Evolutionary conservation across 495 filamentous ascomycete genomes (phyloP).

Genomic region (Daldinia childiae): DNA sequence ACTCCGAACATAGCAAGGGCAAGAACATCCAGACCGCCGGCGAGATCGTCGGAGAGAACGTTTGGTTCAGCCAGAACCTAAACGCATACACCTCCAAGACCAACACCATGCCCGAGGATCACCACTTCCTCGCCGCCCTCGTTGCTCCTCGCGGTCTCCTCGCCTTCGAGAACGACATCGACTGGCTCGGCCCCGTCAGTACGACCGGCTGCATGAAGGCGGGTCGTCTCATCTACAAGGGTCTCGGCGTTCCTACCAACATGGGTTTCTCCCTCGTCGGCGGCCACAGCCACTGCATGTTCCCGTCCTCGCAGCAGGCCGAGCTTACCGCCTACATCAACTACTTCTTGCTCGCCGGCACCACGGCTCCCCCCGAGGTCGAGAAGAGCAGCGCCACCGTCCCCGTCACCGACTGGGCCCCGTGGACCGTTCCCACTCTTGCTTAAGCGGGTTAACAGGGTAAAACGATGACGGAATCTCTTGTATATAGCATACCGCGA

Average conservation of each 20-base stretch:
- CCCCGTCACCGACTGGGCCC: conserved; percentile 51
- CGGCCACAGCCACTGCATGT: conserved; percentile 63
- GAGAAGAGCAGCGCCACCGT: conserved; percentile 54
- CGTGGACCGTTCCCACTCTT: conserved; percentile 53
- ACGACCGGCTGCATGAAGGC: conserved; percentile 66
- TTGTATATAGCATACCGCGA: conserved; percentile 25
- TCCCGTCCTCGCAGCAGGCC: conserved; percentile 59
- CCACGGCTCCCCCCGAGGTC: conserved; percentile 48
- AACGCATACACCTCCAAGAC: conserved; percentile 53
- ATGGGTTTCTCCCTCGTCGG: conserved; percentile 64
- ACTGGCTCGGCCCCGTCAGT: conserved; percentile 62
- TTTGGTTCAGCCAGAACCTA: conserved; percentile 60
- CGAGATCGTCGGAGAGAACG: conserved; percentile 62
- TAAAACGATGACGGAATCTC: conserved; percentile 2
- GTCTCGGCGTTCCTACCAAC: conserved; percentile 55
- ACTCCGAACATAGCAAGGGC: conserved; percentile 52
- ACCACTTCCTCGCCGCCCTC: conserved; percentile 60
- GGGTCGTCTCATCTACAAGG: conserved; percentile 60
- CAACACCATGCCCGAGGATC: conserved; percentile 57
- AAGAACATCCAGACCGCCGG: conserved; percentile 61
- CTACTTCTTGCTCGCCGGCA: conserved; percentile 58
- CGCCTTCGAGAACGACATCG: conserved; percentile 63
- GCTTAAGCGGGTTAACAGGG: conserved; percentile 37
- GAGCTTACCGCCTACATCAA: conserved; percentile 64
- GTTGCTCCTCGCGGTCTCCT: conserved; percentile 58